Evolutionary conservation across 495 filamentous ascomycete genomes (phyloP).

Genomic region (Corynascus novoguineensis): DNA sequence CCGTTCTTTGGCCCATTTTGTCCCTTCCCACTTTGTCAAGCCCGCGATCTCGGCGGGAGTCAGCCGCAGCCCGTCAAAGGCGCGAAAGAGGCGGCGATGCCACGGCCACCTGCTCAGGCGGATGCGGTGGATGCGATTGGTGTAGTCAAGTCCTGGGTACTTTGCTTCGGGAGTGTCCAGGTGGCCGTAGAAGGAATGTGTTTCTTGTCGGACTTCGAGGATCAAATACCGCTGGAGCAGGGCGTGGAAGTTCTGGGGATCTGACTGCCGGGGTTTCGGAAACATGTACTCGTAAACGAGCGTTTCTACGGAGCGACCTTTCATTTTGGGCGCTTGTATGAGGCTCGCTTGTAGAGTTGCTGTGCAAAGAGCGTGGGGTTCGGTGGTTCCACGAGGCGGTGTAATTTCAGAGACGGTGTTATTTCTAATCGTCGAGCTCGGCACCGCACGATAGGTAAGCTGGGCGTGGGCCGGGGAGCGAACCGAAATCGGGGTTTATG

Average conservation of each 20-base stretch:
- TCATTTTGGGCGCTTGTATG: slow-evolving; percentile 39
- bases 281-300: slow-evolving; percentile 54
- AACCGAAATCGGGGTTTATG: too few relatives aligned
- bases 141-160: slow-evolving; percentile 88
- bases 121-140: slow-evolving; percentile 71
- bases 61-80: slow-evolving; percentile 72
- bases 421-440: slow-evolving; percentile 8
- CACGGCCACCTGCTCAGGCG: slow-evolving; percentile 73
- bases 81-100: slow-evolving; percentile 75
- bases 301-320: slow-evolving; percentile 46
- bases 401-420: neutral
- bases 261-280: slow-evolving; percentile 44
- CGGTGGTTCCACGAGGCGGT: slow-evolving; percentile 1
- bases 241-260: slow-evolving; percentile 48
- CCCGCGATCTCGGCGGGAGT: slow-evolving; percentile 69
- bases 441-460: slow-evolving; percentile 5
- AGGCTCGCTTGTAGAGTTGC: neutral
- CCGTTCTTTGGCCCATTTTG: slow-evolving; percentile 77
- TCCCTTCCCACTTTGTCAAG: slow-evolving; percentile 91
- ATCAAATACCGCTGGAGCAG: slow-evolving; percentile 61
- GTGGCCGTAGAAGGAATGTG: slow-evolving; percentile 76
- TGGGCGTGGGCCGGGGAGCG: neutral
- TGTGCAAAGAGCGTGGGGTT: neutral
- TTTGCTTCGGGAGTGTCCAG: slow-evolving; percentile 81
- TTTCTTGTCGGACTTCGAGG: slow-evolving; percentile 85